phyloP scores from a whole-genome alignment of 2,329 filamentous ascomycete species.

The Thielaviopsis musarum region DNA sequence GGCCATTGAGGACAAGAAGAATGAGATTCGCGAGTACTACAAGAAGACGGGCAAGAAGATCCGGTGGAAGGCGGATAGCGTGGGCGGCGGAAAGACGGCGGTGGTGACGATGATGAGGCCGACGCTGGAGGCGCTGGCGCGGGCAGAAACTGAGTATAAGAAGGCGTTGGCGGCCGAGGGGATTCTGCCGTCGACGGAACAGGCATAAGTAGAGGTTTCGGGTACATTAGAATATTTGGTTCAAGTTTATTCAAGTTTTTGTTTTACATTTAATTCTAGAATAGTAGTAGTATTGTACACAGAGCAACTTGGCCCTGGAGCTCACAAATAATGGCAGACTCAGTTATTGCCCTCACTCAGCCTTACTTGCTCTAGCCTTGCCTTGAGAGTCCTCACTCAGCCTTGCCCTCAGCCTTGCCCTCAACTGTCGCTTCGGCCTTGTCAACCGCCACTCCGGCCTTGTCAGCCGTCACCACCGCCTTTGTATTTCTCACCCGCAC shows the following conservation, averaged over 20 bases:
- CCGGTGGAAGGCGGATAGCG: constrained; percentile 47
- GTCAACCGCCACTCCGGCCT: not conserved
- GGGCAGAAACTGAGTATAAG: constrained; percentile 54
- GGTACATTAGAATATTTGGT: not conserved
- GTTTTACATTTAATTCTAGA: not conserved
- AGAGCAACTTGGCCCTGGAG: not conserved
- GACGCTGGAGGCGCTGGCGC: constrained; percentile 51
- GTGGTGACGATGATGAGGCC: constrained; percentile 64
- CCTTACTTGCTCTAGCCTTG: no score
- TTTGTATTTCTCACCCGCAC: constrained; percentile 24
- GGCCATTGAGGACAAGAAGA: constrained; percentile 49
- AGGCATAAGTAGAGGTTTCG: constrained; percentile 1
- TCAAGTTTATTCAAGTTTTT: not conserved
- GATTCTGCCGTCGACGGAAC: constrained; percentile 31
- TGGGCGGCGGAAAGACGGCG: constrained; percentile 59
- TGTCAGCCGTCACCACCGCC: not conserved
- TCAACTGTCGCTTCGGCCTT: not conserved
- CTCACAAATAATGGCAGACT: not conserved
- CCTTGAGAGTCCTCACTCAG: no score
- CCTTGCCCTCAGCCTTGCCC: not conserved
- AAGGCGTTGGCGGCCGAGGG: constrained; percentile 51
- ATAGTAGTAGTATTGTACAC: not conserved
- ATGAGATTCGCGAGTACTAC: constrained; percentile 53
- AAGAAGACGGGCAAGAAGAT: constrained; percentile 59
- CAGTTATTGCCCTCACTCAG: no score